phyloP scores from a whole-genome alignment of 306 rosid genomes.

The Acmispon strigosus region DNA sequence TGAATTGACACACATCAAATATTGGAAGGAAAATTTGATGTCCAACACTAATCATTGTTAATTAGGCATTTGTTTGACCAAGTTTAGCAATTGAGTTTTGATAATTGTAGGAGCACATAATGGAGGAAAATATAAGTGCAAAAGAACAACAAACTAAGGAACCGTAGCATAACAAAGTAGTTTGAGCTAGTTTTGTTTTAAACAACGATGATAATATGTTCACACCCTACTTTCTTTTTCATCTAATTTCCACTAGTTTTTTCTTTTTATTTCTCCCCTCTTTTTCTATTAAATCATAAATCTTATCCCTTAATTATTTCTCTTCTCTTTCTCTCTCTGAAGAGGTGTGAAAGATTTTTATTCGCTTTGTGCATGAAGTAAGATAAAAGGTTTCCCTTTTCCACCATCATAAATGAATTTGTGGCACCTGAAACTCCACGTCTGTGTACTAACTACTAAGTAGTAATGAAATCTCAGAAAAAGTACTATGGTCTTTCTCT shows the following conservation, averaged over 20 bases:
- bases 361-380: not conserved
- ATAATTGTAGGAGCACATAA: too few relatives aligned
- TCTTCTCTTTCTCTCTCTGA: too few relatives aligned
- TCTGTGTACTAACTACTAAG: not conserved
- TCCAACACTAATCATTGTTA: conserved; percentile 10
- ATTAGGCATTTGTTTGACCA: too few relatives aligned
- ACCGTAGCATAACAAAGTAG: not conserved
- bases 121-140: not conserved
- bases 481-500: not conserved
- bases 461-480: not conserved
- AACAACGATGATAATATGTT: too few relatives aligned
- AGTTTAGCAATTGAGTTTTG: too few relatives aligned
- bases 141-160: not conserved
- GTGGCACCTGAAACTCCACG: conserved; percentile 28
- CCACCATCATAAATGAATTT: not conserved
- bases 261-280: too few relatives aligned
- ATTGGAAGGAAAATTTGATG: not conserved
- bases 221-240: too few relatives aligned
- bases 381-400: not conserved
- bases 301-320: too few relatives aligned
- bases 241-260: too few relatives aligned
- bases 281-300: too few relatives aligned
- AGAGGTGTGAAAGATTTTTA: too few relatives aligned
- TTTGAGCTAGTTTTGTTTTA: not conserved
- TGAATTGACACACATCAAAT: too few relatives aligned